Evolutionary conservation across 495 filamentous ascomycete species (phyloP), one percentile per base, ranked within the genome.

Genomic region (Talaromyces adpressus): DNA sequence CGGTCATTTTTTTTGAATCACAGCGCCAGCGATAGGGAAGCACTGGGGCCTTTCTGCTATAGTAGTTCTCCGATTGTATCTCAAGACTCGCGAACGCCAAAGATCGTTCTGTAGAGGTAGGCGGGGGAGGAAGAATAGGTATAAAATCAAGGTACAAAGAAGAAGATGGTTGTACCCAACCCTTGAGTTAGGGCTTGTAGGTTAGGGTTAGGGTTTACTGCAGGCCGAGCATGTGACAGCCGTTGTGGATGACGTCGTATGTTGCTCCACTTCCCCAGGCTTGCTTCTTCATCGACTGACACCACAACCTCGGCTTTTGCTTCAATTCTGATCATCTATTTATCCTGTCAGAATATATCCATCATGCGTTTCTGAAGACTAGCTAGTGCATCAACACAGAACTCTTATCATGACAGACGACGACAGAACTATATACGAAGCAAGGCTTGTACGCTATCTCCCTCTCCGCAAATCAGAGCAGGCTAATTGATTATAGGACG

Each of bases 401-500:
- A 7, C 12, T 30, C 29, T 30, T 12, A 62, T 18, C 60, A 62
- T 62, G 60, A 2, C 60, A 18, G 60, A 62, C 60, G 45, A 62
- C 45, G 60, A 62, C 60, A 53, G 27, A 34, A 62, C 39, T 14
- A 22, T 53, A 4, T 62, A 52, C 60, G 47, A 62, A 34, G 5
- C 60, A 22, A 30, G 60, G 22, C 60, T 53, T 47, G 60, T 62
- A 36, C n/a, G 58, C 49, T 41, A 36, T 36, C 52, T 14, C 20
- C 23, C 52, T 5, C 20, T 7, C 52, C 11, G 32, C 11, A 36
- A 11, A 30, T 16, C n/a, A 56, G 53, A 29, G 6, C 18, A 56
- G 11, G 16, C 53, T 56, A 56, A 49, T 58, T 2, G 4, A 58
- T 56, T 14, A 14, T 54, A 84, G 81, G 79, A 82, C 61, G 73